Conservation (phyloP, 2,329 filamentous ascomycete genomes). For the Coleophoma crateriformis region DNA sequence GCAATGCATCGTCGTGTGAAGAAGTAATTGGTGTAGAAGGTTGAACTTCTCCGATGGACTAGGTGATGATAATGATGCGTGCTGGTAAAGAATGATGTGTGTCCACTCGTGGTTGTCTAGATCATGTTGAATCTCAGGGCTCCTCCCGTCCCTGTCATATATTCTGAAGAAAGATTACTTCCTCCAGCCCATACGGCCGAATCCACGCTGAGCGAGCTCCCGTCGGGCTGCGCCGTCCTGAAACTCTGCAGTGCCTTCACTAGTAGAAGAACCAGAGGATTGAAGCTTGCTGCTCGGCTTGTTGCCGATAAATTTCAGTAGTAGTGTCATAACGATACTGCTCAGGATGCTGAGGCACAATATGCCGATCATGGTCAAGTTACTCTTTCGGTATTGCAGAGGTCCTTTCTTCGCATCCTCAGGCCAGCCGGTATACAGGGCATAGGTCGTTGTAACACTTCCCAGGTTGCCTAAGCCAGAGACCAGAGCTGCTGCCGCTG, state of each 20-base stretch:
- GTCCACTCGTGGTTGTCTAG: too few species aligned
- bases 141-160: too few species aligned
- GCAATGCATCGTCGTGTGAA: constrained; percentile 4
- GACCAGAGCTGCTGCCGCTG: constrained; percentile 78
- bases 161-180: constrained; percentile 8
- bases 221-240: constrained; percentile 57
- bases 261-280: constrained; percentile 28
- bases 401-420: constrained; percentile 65
- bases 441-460: constrained; percentile 82
- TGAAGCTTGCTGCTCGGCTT: constrained; percentile 41
- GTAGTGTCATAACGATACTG: constrained; percentile 60
- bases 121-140: constrained; percentile 15
- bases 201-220: constrained; percentile 53
- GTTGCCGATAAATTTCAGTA: constrained; percentile 56
- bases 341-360: constrained; percentile 71
- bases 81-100: too few species aligned
- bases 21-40: constrained; percentile 10
- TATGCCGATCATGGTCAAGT: constrained; percentile 84
- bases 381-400: constrained; percentile 74
- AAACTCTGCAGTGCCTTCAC: constrained; percentile 35
- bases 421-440: constrained; percentile 82
- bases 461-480: constrained; percentile 84
- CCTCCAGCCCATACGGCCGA: constrained; percentile 33
- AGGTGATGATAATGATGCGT: too few species aligned
- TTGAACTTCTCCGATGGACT: constrained; percentile 12